Base-by-base conservation (phyloP, 2,329 filamentous ascomycete genomes). In the Neofusicoccum umdonicola region DNA sequence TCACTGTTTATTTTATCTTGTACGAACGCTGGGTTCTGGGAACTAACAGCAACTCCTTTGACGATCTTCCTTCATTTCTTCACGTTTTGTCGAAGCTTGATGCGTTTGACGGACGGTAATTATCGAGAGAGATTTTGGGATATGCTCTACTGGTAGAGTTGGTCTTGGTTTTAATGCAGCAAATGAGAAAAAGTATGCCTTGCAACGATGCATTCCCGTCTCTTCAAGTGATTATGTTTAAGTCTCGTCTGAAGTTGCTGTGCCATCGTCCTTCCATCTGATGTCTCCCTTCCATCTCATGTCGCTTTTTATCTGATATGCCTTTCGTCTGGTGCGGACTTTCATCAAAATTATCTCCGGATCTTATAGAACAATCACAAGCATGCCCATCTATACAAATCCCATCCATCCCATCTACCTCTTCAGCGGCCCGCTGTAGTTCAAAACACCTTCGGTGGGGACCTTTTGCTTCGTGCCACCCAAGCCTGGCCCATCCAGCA, bases 401-500 rank as follows among this genome's bases (percentile, higher is more conserved):
- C 9, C n/a, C 8, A 37, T 6, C 4, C 2, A 34, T 15, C 37
- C n/a, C 2, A 8, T 60, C 42, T 60, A 60, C 42, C 42, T 27
- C 42, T 60, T 60, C 15, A 34, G 47, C 31, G 56, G 56, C 31
- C 56, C 56, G 15, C 42, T 60, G 56, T 60, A n/a, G 31, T 37
- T 47, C 41, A 60, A 19, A 4, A 60, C 56, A 19, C 56, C 42
- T 31, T 60, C 61, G 4, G 17, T 22, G 27, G 47, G 37, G 5
- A 63, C 19, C 39, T 45, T 63, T 22, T 52, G 34, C 39, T 54
- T 54, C 3, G 47, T 45, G 4, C 61, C 37, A 2, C 37, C 61
- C 37, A 52, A 4, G 11, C 57, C 63, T n/a, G 63, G 44, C 9
- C 54, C 60, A 19, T 58, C 68, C 68, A 81, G 63, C 54, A 92